These are phyloP conservation scores for Pythium brassicae DNA, from an alignment of 352 stramenopile species.

Conservation along the genomic window DNA sequence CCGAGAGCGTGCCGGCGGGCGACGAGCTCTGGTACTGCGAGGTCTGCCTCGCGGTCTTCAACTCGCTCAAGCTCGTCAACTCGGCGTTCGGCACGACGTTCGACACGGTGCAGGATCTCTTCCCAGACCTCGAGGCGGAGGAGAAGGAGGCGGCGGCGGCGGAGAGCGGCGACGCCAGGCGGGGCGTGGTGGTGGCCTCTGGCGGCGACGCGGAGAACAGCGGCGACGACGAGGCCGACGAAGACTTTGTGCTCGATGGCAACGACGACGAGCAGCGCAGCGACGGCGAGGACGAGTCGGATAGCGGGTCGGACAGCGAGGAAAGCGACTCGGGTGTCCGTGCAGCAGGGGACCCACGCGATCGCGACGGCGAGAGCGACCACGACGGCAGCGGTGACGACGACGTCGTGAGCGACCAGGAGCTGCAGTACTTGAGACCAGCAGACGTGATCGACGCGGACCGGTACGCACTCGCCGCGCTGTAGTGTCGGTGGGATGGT, in stretches of 20 bases:
- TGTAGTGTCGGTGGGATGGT: too few species aligned
- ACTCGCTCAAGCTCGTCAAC: conserved; percentile 79
- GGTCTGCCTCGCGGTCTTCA: conserved; percentile 70
- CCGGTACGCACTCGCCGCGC: conserved; percentile 21
- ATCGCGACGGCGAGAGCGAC: conserved; percentile 6
- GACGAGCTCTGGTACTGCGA: conserved; percentile 80
- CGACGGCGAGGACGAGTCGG: conserved; percentile 16
- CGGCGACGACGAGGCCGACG: conserved; percentile 33
- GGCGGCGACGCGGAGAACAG: conserved; percentile 10
- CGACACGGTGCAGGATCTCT: conserved; percentile 44
- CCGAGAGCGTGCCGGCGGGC: conserved; percentile 55
- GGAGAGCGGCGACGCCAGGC: background rate
- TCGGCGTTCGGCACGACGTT: conserved; percentile 69
- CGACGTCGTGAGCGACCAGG: conserved; percentile 18
- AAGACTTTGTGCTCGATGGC: conserved; percentile 42
- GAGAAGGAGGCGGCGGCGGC: conserved; percentile 19
- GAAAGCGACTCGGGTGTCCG: background rate
- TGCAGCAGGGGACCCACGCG: conserved; percentile 1
- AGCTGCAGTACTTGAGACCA: conserved; percentile 45
- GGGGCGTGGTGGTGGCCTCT: too few species aligned
- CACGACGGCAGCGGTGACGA: conserved; percentile 18
- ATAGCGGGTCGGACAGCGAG: conserved; percentile 5
- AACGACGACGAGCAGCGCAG: conserved; percentile 18
- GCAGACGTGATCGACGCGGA: conserved; percentile 48
- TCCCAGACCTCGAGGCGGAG: conserved; percentile 31